Evolutionary conservation across 495 filamentous ascomycete species (phyloP), one percentile per base, ranked within the genome.

Genomic region (Clavariopsis aquatica): DNA sequence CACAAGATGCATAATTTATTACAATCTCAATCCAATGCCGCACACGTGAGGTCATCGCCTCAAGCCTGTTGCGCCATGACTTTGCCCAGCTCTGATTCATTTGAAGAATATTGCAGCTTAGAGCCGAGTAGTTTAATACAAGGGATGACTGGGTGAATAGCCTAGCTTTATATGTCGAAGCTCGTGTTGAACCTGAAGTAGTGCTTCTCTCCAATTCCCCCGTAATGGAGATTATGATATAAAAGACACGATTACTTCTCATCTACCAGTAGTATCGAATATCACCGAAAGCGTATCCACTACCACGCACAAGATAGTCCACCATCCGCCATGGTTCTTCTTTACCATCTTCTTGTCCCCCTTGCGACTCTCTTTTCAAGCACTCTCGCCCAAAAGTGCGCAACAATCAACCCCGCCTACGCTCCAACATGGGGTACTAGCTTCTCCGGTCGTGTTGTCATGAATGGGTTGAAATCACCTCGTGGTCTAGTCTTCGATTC

Each of bases 401-500:
- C 52, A 31, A 56, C 49, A 12, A 62, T 62, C 59, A 45, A 43
- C 22, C 59, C 59, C 10, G 51, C 49, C 29, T 45, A 62, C 27
- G 49, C 59, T 2, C 49, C 52, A 27, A 62, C 59, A 54, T 54
- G 49, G 59, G 59, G 49, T 20, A 60, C 72, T 47, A 87, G 84
- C 9, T 90, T 84, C 75, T 69, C 72, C 1, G 80, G 79, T 15
- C 76, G 81, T 28, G 76, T 89, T 13, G 73, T 89, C 12, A 81
- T 78, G 23, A 79, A 75, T 0, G 79, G 78, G 5, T 71, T 90
- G 24, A 65, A 65, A 0, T 71, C 58, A 5, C 87, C 88, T 22
- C 80, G 87, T 8, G 78, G 82, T 24, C 76, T 90, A 38, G 69
- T 81, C 2, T 80, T 89, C 59, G 87, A 90, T 70, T 66, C 36